Conservation (phyloP, 108 stramenopile species). For the Cyclotella atomus region DNA sequence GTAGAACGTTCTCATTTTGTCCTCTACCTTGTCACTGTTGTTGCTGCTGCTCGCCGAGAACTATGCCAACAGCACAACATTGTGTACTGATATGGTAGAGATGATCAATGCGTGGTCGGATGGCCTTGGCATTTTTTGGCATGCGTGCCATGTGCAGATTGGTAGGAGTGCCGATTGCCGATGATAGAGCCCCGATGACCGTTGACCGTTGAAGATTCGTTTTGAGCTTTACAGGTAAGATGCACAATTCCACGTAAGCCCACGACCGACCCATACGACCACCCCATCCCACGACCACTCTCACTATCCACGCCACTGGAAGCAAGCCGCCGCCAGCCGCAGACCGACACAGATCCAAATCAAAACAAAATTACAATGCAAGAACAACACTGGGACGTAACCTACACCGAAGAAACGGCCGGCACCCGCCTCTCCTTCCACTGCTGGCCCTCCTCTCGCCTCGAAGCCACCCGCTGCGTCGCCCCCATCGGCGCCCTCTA, state of each 20-base stretch:
- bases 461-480: conserved; percentile 97
- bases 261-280: neutral
- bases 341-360: neutral
- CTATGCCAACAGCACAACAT: too few species aligned
- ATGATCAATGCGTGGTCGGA: too few species aligned
- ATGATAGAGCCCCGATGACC: too few species aligned
- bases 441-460: conserved; percentile 92
- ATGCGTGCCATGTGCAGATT: too few species aligned
- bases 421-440: conserved; percentile 96
- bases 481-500: conserved; percentile 97
- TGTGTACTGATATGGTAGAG: too few species aligned
- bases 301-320: too few species aligned
- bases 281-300: too few species aligned
- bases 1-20: neutral
- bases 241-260: neutral
- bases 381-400: conserved; percentile 86
- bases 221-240: too few species aligned
- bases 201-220: too few species aligned
- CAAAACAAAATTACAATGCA: conserved; percentile 20
- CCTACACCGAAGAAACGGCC: conserved; percentile 79
- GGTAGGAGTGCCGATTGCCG: too few species aligned
- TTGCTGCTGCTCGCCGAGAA: neutral
- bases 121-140: too few species aligned
- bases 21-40: neutral
- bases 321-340: too few species aligned